Base-by-base conservation (phyloP, 805 yeast genomes). In the Torulaspora indica region DNA sequence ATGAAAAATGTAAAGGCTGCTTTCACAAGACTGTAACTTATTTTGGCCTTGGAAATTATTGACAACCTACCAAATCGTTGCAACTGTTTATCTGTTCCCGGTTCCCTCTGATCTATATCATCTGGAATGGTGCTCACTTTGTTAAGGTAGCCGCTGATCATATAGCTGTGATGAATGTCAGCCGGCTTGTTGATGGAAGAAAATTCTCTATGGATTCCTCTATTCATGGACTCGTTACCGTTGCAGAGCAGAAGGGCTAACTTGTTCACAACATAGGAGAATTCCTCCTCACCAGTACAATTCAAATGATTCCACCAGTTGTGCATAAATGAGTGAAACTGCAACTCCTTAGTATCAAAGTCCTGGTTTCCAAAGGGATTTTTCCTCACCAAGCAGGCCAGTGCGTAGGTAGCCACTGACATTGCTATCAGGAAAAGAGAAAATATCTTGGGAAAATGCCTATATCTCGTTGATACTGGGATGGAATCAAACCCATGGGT, bases 361-460 rank as follows among this genome's bases (percentile, higher is more conserved):
- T 44, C 37, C 2, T 38, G 31, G 2, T 33, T 38, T 23, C 49
- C 49, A 24, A 51, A 53, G 1, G 60, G 56, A 47, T 53, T 69
- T 35, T 61, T 69, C 67, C 81, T 79, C n/a, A 78, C 72, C 5
- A 81, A 37, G 1, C 79, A 71, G 0, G 95, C 90, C 35, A 80
- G 48, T 0, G 68, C 53, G 54, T 82, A 83, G 4, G 84, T 76
- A 0, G 60, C 37, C 0, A 72, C 55, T 46, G 93, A 82, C 12
- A 81, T 54, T 0, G 65, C 10, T 5, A 80, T 75, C 13, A 83
- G 72, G 4, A 57, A 46, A 3, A 79, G 50, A 0, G 81, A 76
- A 30, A 80, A 60, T 14, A 84, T 59, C 55, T 85, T 90, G 1
- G 95, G 95, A 10, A 78, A 60, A 50, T 79, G 78, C 1, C 88